A percentile compares a stretch with the other conserved stretches of the same genome.
phyloP scores from a whole-genome alignment of 2,329 filamentous ascomycete genomes.

The Fusarium poae region DNA sequence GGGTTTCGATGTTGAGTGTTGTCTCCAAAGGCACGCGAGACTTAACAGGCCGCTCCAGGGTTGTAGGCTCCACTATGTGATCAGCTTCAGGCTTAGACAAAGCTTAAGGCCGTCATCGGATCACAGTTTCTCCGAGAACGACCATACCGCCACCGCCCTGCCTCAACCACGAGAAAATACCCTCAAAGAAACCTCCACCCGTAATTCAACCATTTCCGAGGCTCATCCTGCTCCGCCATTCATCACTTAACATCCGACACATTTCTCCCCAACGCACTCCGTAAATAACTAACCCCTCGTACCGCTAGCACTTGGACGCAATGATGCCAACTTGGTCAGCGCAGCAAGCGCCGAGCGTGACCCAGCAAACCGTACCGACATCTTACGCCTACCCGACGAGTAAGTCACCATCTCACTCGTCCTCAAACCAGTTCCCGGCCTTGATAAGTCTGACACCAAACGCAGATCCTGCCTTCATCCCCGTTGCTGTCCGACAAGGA shows the following conservation, averaged over 20 bases:
- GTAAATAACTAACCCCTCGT: constrained; percentile 48
- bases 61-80: constrained; percentile 38
- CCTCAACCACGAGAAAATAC: constrained; percentile 47
- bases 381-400: constrained; percentile 57
- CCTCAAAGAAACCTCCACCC: constrained; percentile 30
- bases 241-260: constrained; percentile 22
- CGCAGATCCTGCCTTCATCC: constrained; percentile 68
- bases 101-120: constrained; percentile 2
- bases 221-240: constrained; percentile 23
- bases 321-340: constrained; percentile 58
- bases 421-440: background rate
- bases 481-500: constrained; percentile 72
- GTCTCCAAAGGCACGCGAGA: constrained; percentile 28
- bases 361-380: constrained; percentile 53
- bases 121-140: constrained; percentile 36
- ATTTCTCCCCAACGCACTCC: constrained; percentile 19
- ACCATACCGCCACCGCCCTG: constrained; percentile 45
- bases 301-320: constrained; percentile 39
- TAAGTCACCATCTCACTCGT: constrained; percentile 46
- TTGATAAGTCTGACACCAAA: constrained; percentile 43
- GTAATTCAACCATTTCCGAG: constrained; percentile 27
- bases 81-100: constrained; percentile 23
- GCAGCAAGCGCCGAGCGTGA: constrained; percentile 58
- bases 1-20: constrained; percentile 23
- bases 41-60: constrained; percentile 29